A percentile compares a stretch with the other conserved stretches of the same genome.
phyloP scores from a whole-genome alignment of 2,329 filamentous ascomycete genomes.

The Ophiostoma piceae region DNA sequence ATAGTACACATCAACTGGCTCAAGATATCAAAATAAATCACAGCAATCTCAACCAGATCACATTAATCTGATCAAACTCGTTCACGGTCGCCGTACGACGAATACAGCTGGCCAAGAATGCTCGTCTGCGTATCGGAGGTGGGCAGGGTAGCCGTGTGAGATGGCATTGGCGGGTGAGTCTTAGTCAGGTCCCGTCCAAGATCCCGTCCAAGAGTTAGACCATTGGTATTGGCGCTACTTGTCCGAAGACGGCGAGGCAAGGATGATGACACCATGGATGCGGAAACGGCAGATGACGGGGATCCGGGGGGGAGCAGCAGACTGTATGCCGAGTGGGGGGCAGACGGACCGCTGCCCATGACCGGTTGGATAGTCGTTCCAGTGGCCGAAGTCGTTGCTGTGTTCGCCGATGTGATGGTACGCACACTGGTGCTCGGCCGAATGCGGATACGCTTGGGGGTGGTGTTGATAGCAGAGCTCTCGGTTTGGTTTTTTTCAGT shows the following conservation, averaged over 20 bases:
- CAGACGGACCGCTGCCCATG: neutral
- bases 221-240: constrained; percentile 7
- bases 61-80: neutral
- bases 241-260: neutral
- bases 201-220: neutral
- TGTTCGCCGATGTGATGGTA: neutral
- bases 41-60: neutral
- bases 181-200: neutral
- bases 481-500: neutral
- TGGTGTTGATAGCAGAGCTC: neutral
- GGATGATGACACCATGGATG: neutral
- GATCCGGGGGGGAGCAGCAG: constrained; percentile 17
- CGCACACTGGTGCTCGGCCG: constrained; percentile 16
- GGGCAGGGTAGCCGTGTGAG: constrained; percentile 11
- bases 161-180: neutral
- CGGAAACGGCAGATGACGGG: neutral
- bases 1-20: neutral
- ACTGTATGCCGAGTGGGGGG: constrained; percentile 17
- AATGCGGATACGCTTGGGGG: constrained; percentile 2
- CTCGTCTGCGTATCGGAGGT: constrained; percentile 28
- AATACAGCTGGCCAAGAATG: constrained; percentile 29
- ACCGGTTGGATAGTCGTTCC: neutral
- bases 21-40: neutral
- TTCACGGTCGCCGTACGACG: constrained; percentile 14
- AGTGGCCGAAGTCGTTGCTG: constrained; percentile 2